Evolutionary conservation across 2,329 filamentous ascomycete genomes (phyloP), one percentile per base, ranked within the genome.

Genomic region (Karstenula rhodostoma): DNA sequence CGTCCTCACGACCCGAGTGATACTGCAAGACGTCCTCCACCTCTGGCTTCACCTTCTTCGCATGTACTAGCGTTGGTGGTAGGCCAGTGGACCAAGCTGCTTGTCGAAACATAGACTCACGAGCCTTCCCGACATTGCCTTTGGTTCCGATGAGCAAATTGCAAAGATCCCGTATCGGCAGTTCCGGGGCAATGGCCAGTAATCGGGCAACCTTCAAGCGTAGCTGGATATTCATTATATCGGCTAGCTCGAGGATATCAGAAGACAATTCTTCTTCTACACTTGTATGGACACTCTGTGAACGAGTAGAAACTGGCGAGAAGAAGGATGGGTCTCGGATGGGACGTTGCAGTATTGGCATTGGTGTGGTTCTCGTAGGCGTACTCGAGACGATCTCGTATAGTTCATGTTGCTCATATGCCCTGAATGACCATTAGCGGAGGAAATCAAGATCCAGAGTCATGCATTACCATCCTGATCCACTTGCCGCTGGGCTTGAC

Each of bases 201-300:
- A 70, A 47, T 2, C 67, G 52, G 0, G 67, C 65, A 7, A 69
- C 67, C 17, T 68, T 65, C 8, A 51, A 57, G 4, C 70, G 59
- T 3, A 60, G 3, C 3, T 42, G 13, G 23, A 63, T 63, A 27
- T 70, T 61, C 0, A 46, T 27, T 10, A 72, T 69, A 25, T 71
- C 64, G 4, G 55, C 27, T 8, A 72, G 51, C 3, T 49, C 62
- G 12, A 66, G 35, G 4, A 19, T 43, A 13, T 27, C 8, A 7
- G 3, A 47, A 42, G 25, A 4, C 33, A n/a, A n/a, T n/a, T 17
- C 29, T 7, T 42, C 49, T 37, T 40, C 49, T n/a, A 52, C 22
- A 33, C 49, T 42, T 4, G 10, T 10, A 22, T 27, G n/a, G 9
- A 52, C 17, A 13, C 33, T 42, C 42, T 35, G 8, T 43, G 19